Conservation (phyloP, 2,329 filamentous ascomycete genomes). For the Malbranchea zuffiana region DNA sequence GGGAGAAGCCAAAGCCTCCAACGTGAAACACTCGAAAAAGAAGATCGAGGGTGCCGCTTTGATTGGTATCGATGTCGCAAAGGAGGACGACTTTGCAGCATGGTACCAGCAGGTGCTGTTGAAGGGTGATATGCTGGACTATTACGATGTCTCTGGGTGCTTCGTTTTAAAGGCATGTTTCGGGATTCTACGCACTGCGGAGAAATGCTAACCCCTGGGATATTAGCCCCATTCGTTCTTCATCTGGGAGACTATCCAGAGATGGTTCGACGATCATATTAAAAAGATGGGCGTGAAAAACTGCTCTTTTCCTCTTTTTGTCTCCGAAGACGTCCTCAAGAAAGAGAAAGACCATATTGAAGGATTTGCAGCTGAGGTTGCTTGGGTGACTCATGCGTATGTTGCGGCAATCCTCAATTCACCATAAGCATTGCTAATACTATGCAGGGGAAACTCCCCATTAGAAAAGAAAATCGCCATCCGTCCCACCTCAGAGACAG, state of each 20-base stretch:
- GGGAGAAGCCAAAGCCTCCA: slow-evolving; percentile 34
- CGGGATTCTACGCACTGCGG: not conserved
- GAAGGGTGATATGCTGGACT: slow-evolving; percentile 95
- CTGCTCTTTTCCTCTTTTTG: slow-evolving; percentile 92
- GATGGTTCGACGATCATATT: slow-evolving; percentile 54
- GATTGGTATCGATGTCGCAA: slow-evolving; percentile 79
- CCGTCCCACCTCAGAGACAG: slow-evolving; percentile 59
- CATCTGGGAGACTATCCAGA: slow-evolving; percentile 58
- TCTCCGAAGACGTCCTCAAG: slow-evolving; percentile 77
- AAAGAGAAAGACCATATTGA: slow-evolving; percentile 93
- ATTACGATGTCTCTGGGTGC: slow-evolving; percentile 96
- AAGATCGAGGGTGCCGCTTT: slow-evolving; percentile 53
- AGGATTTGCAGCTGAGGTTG: slow-evolving; percentile 73
- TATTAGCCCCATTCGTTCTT: slow-evolving; percentile 50
- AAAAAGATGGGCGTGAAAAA: slow-evolving; percentile 89
- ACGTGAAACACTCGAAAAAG: slow-evolving; percentile 38
- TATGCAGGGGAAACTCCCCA: slow-evolving; percentile 68
- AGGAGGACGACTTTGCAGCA: slow-evolving; percentile 74
- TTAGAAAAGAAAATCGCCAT: slow-evolving; percentile 70
- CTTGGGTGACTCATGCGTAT: slow-evolving; percentile 43
- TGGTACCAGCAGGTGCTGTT: slow-evolving; percentile 98
- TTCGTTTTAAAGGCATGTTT: slow-evolving; percentile 67
- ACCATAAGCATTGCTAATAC: slow-evolving; percentile 18
- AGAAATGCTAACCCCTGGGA: slow-evolving; percentile 1
- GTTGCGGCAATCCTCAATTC: slow-evolving; percentile 6